Evolutionary conservation across 2,329 filamentous ascomycete genomes (phyloP).

Genomic region (Curvularia spicifera): DNA sequence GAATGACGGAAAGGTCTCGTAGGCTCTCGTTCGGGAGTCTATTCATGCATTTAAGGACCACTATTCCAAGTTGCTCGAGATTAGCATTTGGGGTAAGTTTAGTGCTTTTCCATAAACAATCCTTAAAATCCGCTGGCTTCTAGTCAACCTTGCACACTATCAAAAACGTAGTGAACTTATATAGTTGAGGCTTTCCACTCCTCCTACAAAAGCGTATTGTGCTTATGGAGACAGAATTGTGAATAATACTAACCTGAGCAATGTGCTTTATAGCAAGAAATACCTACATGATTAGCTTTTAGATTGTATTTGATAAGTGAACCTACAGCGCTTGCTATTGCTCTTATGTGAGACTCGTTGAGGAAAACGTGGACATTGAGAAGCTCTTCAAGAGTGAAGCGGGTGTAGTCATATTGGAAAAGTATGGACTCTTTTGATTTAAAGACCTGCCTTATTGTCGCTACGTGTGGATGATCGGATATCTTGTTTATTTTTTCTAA

Average conservation of each 20-base stretch:
- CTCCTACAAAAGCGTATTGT: conserved; percentile 1
- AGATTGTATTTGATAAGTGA: background rate
- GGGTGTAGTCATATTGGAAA: conserved; percentile 5
- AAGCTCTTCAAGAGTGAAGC: conserved; percentile 5
- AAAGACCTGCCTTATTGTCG: conserved; percentile 2
- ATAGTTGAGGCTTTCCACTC: conserved; percentile 3
- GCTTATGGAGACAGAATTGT: conserved; percentile 2
- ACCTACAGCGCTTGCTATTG: conserved; percentile 6
- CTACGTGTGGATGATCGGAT: conserved; percentile 2
- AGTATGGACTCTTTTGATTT: background rate
- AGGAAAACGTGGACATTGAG: conserved; percentile 1
- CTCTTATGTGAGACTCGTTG: background rate
- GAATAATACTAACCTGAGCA: background rate
- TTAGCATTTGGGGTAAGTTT: background rate
- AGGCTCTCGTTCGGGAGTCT: conserved; percentile 1
- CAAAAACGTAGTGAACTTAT: background rate
- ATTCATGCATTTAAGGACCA: conserved; percentile 6
- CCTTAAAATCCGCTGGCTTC: background rate
- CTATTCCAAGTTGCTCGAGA: background rate
- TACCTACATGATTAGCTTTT: conserved; percentile 1
- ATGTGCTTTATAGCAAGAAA: conserved; percentile 6
- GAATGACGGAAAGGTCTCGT: background rate
- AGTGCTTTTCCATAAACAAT: background rate
- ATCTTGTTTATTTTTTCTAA: conserved; percentile 1
- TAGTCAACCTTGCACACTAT: background rate